Conservation (phyloP, 305 asterid genomes). For the Fraxinus xanthoxyloides region DNA sequence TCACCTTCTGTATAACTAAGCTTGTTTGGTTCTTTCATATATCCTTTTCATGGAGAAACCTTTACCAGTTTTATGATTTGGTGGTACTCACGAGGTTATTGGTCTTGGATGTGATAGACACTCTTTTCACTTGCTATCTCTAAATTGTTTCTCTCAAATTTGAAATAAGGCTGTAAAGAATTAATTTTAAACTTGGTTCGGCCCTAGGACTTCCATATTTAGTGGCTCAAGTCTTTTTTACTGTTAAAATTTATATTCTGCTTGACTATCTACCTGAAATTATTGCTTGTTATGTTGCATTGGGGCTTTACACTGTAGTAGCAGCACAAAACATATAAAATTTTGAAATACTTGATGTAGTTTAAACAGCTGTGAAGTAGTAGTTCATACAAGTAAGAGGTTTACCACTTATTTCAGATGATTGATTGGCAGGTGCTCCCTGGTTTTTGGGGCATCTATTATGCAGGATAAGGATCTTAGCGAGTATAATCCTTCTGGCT, state of each 20-base stretch:
- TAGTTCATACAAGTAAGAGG: slow-evolving; percentile 25
- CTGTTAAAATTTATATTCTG: not conserved
- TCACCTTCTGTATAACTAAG: not conserved
- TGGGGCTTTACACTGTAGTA: slow-evolving; percentile 11
- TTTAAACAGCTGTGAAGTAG: slow-evolving; percentile 20
- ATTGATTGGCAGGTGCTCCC: slow-evolving; percentile 76
- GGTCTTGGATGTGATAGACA: not conserved
- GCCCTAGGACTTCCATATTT: slow-evolving; percentile 9
- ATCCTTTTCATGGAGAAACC: slow-evolving; percentile 6
- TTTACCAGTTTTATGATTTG: slow-evolving; percentile 7
- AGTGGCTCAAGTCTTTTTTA: not conserved
- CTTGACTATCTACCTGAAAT: slow-evolving; percentile 8
- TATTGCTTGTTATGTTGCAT: not conserved
- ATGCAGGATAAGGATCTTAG: slow-evolving; percentile 64
- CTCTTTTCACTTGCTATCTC: slow-evolving; percentile 2
- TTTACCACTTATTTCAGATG: slow-evolving; percentile 52
- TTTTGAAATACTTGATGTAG: not conserved
- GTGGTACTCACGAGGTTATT: not conserved
- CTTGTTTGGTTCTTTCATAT: not conserved
- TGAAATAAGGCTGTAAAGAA: slow-evolving; percentile 10
- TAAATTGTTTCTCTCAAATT: slow-evolving; percentile 2
- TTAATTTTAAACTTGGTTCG: not conserved
- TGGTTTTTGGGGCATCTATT: slow-evolving; percentile 60
- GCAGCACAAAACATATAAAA: not conserved
- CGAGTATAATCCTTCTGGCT: slow-evolving; percentile 53